phyloP scores from a whole-genome alignment of 106 monocot species.

The Acanthochlamys bracteata region DNA sequence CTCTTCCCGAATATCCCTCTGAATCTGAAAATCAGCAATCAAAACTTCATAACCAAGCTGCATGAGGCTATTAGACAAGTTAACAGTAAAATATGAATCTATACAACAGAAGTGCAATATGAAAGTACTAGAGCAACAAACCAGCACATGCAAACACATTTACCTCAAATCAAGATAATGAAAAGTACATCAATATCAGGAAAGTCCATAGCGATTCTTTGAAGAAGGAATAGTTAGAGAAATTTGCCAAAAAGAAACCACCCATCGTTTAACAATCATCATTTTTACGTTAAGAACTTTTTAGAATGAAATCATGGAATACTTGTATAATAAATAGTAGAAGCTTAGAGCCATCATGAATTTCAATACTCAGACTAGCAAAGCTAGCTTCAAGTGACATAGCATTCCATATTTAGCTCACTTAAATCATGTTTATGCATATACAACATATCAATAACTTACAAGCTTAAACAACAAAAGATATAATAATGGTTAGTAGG shows the following conservation, averaged over 20 bases:
- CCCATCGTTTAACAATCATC: too few species aligned
- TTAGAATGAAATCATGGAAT: too few species aligned
- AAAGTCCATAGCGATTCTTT: not conserved
- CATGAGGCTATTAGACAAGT: conserved; percentile 4
- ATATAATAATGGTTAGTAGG: too few species aligned
- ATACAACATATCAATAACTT: too few species aligned
- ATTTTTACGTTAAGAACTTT: too few species aligned
- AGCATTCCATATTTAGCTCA: too few species aligned
- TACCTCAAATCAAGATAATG: not conserved
- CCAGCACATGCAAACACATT: not conserved
- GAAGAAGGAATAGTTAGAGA: not conserved
- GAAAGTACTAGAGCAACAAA: not conserved
- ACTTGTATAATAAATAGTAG: too few species aligned
- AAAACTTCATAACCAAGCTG: conserved; percentile 84
- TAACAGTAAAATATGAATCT: not conserved
- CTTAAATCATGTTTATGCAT: too few species aligned
- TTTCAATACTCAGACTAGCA: too few species aligned
- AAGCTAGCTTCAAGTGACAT: too few species aligned
- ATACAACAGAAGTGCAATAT: not conserved
- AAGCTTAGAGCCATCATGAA: too few species aligned
- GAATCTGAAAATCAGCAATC: conserved; percentile 65
- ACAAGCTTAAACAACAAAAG: too few species aligned
- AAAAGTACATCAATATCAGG: not conserved
- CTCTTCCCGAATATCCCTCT: conserved; percentile 40
- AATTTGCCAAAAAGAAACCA: not conserved